These are phyloP conservation scores for Dichotomocladium elegans DNA, from an alignment of 371 early-diverging fungal species.

Conservation along the genomic window DNA sequence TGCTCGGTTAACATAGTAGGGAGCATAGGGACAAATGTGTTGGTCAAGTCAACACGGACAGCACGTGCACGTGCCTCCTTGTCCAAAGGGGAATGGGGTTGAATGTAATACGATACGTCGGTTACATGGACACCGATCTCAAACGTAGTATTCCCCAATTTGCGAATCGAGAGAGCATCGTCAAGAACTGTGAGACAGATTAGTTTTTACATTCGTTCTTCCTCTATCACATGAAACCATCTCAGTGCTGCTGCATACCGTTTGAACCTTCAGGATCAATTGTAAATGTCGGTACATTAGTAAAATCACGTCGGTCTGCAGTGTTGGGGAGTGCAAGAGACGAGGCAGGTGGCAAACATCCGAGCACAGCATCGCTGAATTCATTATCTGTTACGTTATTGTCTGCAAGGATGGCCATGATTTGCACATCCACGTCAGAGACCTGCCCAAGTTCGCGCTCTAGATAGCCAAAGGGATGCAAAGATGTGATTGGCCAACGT, in stretches of 20 bases:
- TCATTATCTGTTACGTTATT: slow-evolving; percentile 52
- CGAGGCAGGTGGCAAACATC: slow-evolving; percentile 55
- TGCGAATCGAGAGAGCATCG: slow-evolving; percentile 84
- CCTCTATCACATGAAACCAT: not conserved
- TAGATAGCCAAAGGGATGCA: slow-evolving; percentile 72
- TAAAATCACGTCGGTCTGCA: slow-evolving; percentile 67
- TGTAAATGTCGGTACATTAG: slow-evolving; percentile 65
- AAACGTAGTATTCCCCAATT: slow-evolving; percentile 59
- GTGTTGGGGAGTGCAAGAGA: slow-evolving; percentile 60
- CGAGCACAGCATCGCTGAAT: slow-evolving; percentile 65
- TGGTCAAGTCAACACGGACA: slow-evolving; percentile 91
- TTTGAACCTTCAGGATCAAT: slow-evolving; percentile 91
- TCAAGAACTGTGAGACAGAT: slow-evolving; percentile 56
- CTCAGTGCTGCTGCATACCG: slow-evolving; percentile 41
- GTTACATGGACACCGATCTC: slow-evolving; percentile 96
- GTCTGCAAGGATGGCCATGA: slow-evolving; percentile 69
- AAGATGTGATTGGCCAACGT: slow-evolving; percentile 69
- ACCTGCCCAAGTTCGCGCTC: slow-evolving; percentile 63
- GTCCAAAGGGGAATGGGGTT: slow-evolving; percentile 80
- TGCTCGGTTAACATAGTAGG: slow-evolving; percentile 86
- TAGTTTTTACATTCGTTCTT: not conserved
- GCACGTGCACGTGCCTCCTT: slow-evolving; percentile 84
- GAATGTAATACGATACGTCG: slow-evolving; percentile 95
- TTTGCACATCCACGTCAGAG: slow-evolving; percentile 65
- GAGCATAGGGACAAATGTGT: slow-evolving; percentile 94